Conservation (phyloP, 805 yeast genomes). For the Cyberlindnera sargentensis region DNA sequence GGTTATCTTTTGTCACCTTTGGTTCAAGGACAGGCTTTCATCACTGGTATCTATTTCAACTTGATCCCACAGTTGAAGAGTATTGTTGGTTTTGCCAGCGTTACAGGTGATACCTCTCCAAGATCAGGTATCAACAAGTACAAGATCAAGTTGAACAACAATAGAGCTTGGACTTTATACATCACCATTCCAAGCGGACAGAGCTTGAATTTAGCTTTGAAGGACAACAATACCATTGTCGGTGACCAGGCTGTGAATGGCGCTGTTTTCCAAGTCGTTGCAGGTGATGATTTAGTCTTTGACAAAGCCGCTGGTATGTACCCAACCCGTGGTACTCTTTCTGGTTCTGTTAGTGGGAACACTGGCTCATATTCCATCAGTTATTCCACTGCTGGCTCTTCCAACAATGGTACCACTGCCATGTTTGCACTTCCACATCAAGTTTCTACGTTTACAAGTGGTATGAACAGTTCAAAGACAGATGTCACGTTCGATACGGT, state of each 20-base stretch:
- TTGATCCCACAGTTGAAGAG: slow-evolving; percentile 51
- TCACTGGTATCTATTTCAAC: slow-evolving; percentile 55
- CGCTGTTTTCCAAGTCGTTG: slow-evolving; percentile 54
- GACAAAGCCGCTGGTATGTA: slow-evolving; percentile 62
- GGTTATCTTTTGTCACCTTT: slow-evolving; percentile 49
- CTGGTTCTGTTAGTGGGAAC: slow-evolving; percentile 34
- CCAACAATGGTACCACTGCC: slow-evolving; percentile 36
- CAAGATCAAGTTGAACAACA: slow-evolving; percentile 45
- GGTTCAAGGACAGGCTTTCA: slow-evolving; percentile 79
- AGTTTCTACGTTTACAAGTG: slow-evolving; percentile 33
- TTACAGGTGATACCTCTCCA: slow-evolving; percentile 33
- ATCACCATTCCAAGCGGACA: slow-evolving; percentile 40
- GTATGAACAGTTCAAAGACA: slow-evolving; percentile 24
- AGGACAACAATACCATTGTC: slow-evolving; percentile 32
- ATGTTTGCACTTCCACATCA: slow-evolving; percentile 70
- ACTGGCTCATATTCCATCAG: slow-evolving; percentile 35
- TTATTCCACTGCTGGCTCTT: slow-evolving; percentile 39
- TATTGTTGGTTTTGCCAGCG: slow-evolving; percentile 54
- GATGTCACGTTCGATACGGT: slow-evolving; percentile 40
- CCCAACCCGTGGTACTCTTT: slow-evolving; percentile 39
- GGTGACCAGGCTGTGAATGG: slow-evolving; percentile 41
- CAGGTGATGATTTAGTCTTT: slow-evolving; percentile 41
- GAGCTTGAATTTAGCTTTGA: slow-evolving; percentile 21
- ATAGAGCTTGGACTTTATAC: slow-evolving; percentile 61
- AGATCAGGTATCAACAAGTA: slow-evolving; percentile 45